phyloP scores from a whole-genome alignment of 352 stramenopile species.

The Phytophthora pistaciae region DNA sequence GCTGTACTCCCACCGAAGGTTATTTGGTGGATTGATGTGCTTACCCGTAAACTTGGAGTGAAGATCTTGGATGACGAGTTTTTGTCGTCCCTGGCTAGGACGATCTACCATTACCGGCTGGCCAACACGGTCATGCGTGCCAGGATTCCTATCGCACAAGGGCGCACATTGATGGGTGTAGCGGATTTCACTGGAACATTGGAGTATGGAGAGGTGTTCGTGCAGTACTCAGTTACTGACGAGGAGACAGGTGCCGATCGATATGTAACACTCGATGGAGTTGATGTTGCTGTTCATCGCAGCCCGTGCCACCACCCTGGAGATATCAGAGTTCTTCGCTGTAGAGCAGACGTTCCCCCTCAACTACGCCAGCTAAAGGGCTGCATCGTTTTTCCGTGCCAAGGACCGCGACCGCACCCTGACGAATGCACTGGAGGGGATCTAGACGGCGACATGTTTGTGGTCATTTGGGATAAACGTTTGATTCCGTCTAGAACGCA shows the following conservation, averaged over 20 bases:
- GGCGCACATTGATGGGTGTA: slow-evolving; percentile 81
- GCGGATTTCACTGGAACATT: slow-evolving; percentile 80
- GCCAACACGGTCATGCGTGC: slow-evolving; percentile 77
- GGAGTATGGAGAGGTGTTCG: slow-evolving; percentile 77
- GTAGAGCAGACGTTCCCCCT: slow-evolving; percentile 53
- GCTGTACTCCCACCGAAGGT: slow-evolving; percentile 39
- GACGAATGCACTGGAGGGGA: slow-evolving; percentile 86
- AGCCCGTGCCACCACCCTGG: slow-evolving; percentile 83
- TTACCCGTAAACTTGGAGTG: slow-evolving; percentile 49
- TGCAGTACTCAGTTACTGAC: slow-evolving; percentile 72
- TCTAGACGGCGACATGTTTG: slow-evolving; percentile 84
- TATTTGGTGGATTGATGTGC: slow-evolving; percentile 49
- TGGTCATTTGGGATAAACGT: slow-evolving; percentile 83
- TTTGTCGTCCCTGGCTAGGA: slow-evolving; percentile 58
- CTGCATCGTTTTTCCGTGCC: slow-evolving; percentile 83
- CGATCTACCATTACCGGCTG: slow-evolving; percentile 78
- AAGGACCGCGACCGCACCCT: slow-evolving; percentile 72
- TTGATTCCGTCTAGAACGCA: slow-evolving; percentile 62
- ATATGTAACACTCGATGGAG: slow-evolving; percentile 40
- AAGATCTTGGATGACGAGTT: slow-evolving; percentile 56
- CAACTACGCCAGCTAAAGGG: slow-evolving; percentile 62
- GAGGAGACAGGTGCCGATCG: slow-evolving; percentile 24
- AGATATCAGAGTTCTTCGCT: slow-evolving; percentile 75
- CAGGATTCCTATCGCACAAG: slow-evolving; percentile 77
- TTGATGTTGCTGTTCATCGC: slow-evolving; percentile 76